Percentiles rank a stretch among this genome's conserved stretches.
These are phyloP conservation scores for Stagonosporopsis cucurbitacearum DNA, from an alignment of 2,329 filamentous ascomycete genomes.

Conservation along the genomic window DNA sequence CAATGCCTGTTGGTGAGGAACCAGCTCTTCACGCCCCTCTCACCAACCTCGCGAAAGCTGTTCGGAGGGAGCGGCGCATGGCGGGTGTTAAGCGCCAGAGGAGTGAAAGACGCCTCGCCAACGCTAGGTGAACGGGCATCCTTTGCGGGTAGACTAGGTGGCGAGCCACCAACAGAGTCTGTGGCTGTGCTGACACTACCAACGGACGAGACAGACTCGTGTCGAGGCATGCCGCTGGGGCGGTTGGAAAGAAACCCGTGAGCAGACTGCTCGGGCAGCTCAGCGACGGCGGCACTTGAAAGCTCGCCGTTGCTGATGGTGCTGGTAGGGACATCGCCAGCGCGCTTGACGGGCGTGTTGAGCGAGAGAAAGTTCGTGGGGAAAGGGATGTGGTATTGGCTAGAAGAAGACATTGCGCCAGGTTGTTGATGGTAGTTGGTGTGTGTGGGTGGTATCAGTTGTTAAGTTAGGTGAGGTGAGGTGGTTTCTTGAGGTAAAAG, in stretches of 20 bases:
- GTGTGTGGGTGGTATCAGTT: slow-evolving; percentile 16
- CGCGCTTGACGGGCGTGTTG: slow-evolving; percentile 41
- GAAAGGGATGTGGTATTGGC: slow-evolving; percentile 48
- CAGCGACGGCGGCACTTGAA: slow-evolving; percentile 19
- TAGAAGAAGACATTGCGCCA: slow-evolving; percentile 44
- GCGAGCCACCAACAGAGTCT: slow-evolving; percentile 28
- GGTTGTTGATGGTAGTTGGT: slow-evolving; percentile 24
- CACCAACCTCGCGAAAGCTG: slow-evolving; percentile 31
- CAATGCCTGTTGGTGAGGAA: slow-evolving; percentile 46
- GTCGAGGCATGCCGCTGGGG: slow-evolving; percentile 25
- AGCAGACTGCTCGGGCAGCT: slow-evolving; percentile 31
- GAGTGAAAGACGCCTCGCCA: slow-evolving; percentile 38
- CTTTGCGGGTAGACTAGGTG: slow-evolving; percentile 38
- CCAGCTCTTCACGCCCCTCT: slow-evolving; percentile 25
- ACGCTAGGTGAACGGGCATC: slow-evolving; percentile 36
- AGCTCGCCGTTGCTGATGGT: slow-evolving; percentile 17
- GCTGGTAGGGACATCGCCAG: slow-evolving; percentile 15
- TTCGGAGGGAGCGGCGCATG: slow-evolving; percentile 34
- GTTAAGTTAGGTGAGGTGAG: slow-evolving; percentile 6
- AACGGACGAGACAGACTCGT: slow-evolving; percentile 40
- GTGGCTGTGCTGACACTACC: slow-evolving; percentile 22
- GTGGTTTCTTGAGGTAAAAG: slow-evolving; percentile 3
- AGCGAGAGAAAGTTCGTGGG: slow-evolving; percentile 45
- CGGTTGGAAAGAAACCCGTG: slow-evolving; percentile 50
- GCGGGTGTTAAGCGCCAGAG: slow-evolving; percentile 46